Base-by-base conservation (phyloP, 2,329 filamentous ascomycete genomes). In the Pyricularia grisea region DNA sequence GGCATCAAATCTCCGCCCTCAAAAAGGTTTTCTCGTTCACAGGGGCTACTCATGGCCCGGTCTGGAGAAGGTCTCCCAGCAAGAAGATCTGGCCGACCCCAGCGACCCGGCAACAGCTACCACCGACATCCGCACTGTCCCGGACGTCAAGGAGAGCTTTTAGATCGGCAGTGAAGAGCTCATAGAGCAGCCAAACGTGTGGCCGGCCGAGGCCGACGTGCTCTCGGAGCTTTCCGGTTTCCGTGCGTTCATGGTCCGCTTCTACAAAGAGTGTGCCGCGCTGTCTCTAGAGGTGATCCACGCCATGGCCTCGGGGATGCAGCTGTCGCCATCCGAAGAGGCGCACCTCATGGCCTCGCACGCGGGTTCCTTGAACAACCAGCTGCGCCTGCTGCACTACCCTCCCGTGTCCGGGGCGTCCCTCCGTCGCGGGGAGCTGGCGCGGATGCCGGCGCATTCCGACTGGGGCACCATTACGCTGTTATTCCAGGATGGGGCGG, bases 351-450 rank as follows among this genome's bases (percentile, higher is more conserved):
- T 6, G 72, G 73, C 10, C 73, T 74, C 84, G 64, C 87, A 89
- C 75, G 33, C n/a, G 10, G 81, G 80, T 33, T 83, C 83, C 0
- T 79, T 84, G 69, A 84, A 87, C 72, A 87, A 88, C 71, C 87
- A 89, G 70, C 78, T 90, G 11, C 82, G 88, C 1, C 75, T 90
- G 30, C 77, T 89, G 20, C 87, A 90, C 74, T 90, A 80, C 68
- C 79, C 79, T 2, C 73, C 76, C 1, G 73, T 77, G 14, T 73
- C 77, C 12, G 74, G 74, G 4, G 73, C 74, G 25, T 70, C 75
- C 36, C 73, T 79, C 7, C 70, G 70, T 3, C 73, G 75, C 25
- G 78, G 50, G 10, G 60, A 68, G 70, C 77, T 73, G 33, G 72
- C 72, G 36, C 71, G 74, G 30, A 74, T 74, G 72, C 69, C 74